A percentile compares a stretch with the other conserved stretches of the same genome.
phyloP scores from a whole-genome alignment of 495 filamentous ascomycete genomes.

The Daldinia decipiens region DNA sequence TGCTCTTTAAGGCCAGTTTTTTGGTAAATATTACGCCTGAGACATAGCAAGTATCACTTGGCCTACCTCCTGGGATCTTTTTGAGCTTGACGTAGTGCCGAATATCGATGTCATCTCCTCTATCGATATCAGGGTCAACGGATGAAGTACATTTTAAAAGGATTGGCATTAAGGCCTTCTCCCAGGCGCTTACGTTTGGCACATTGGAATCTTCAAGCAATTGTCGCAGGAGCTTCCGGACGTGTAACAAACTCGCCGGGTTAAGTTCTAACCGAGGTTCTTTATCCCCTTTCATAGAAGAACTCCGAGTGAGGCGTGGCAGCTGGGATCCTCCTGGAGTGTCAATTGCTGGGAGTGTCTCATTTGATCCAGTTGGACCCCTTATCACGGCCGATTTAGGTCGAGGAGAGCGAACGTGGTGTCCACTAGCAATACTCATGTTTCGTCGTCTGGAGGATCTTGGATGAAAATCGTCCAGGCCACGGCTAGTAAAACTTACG shows the following conservation, averaged over 20 bases:
- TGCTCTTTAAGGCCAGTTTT: slow-evolving; percentile 93
- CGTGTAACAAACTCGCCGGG: slow-evolving; percentile 85
- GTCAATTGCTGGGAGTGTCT: slow-evolving; percentile 55
- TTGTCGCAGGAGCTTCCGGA: slow-evolving; percentile 83
- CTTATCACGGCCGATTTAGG: slow-evolving; percentile 58
- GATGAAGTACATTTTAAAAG: slow-evolving; percentile 92
- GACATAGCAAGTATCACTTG: slow-evolving; percentile 91
- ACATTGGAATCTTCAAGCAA: slow-evolving; percentile 80
- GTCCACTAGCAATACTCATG: slow-evolving; percentile 76
- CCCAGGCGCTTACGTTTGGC: slow-evolving; percentile 79
- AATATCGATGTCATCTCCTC: slow-evolving; percentile 95
- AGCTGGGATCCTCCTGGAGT: slow-evolving; percentile 50
- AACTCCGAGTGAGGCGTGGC: slow-evolving; percentile 77
- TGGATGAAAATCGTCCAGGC: slow-evolving; percentile 64
- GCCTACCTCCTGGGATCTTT: slow-evolving; percentile 88
- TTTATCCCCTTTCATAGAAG: slow-evolving; percentile 81
- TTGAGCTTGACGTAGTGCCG: slow-evolving; percentile 99
- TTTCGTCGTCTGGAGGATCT: slow-evolving; percentile 75
- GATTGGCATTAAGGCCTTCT: slow-evolving; percentile 90
- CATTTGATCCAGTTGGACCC: slow-evolving; percentile 54
- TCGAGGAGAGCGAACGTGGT: slow-evolving; percentile 75
- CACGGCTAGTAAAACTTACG: slow-evolving; percentile 68
- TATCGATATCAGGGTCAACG: slow-evolving; percentile 89
- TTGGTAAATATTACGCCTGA: slow-evolving; percentile 97
- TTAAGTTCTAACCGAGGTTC: slow-evolving; percentile 84